Conservation (phyloP, 164 flowering plant genomes). For the Magnolia kwangsiensis region DNA sequence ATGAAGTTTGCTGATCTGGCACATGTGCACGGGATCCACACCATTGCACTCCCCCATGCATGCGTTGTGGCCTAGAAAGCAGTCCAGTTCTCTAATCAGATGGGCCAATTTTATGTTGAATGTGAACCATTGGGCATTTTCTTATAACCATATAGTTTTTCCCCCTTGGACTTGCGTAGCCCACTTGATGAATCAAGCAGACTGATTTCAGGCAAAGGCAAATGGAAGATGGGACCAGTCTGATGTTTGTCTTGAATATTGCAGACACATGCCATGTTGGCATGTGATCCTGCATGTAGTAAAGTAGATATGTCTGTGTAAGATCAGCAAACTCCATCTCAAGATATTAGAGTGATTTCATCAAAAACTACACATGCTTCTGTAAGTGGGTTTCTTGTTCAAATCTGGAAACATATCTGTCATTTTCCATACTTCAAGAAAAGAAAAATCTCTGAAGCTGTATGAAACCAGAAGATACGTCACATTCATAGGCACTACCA, state of each 20-base stretch:
- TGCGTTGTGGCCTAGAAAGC: no score
- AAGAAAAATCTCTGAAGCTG: no score
- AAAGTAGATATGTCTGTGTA: not conserved
- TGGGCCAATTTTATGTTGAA: not conserved
- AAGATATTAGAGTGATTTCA: not conserved
- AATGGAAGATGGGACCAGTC: not conserved
- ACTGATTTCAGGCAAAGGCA: not conserved
- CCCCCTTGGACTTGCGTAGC: not conserved
- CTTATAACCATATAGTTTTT: not conserved
- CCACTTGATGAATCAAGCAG: not conserved
- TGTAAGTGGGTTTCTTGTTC: not conserved
- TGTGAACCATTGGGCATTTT: not conserved
- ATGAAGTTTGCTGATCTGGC: not conserved
- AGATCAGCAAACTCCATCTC: not conserved
- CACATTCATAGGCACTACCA: no score
- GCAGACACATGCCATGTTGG: not conserved
- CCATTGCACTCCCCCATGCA: not conserved
- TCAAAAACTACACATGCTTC: not conserved
- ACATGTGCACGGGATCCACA: not conserved
- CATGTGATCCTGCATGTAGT: not conserved
- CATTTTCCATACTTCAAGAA: no score
- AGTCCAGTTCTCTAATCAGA: no score
- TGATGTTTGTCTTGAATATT: not conserved
- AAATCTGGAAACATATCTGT: not conserved
- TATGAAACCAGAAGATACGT: no score